Percentiles rank a stretch among this genome's conserved stretches.
Evolutionary conservation across 2,329 filamentous ascomycete genomes (phyloP).

Genomic region (Phialemonium atrogriseum): DNA sequence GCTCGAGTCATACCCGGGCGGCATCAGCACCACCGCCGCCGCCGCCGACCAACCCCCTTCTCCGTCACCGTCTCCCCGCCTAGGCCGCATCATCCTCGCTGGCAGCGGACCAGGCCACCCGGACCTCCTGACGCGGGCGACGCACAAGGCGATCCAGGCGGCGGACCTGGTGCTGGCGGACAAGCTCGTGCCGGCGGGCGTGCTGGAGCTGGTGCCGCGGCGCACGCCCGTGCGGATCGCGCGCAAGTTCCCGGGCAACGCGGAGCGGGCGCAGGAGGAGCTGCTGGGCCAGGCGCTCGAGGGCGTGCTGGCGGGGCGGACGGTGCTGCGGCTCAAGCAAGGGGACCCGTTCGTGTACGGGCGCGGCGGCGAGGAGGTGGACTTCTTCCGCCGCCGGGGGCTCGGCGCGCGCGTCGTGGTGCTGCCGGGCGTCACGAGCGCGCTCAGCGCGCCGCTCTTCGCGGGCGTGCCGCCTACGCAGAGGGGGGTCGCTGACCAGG

Average conservation of each 20-base stretch:
- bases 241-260: slow-evolving; percentile 95
- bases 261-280: slow-evolving; percentile 86
- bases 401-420: slow-evolving; percentile 58
- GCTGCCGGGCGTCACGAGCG: slow-evolving; percentile 83
- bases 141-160: slow-evolving; percentile 63
- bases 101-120: slow-evolving; percentile 91
- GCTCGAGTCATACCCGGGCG: slow-evolving; percentile 56
- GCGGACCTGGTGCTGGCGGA: slow-evolving; percentile 78
- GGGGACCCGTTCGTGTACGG: slow-evolving; percentile 97
- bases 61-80: slow-evolving; percentile 13
- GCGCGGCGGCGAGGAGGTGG: slow-evolving; percentile 84
- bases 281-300: slow-evolving; percentile 70
- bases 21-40: slow-evolving; percentile 18
- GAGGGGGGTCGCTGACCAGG: slow-evolving; percentile 81
- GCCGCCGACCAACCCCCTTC: slow-evolving; percentile 13
- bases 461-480: slow-evolving; percentile 84
- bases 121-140: slow-evolving; percentile 78
- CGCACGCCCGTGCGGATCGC: slow-evolving; percentile 86
- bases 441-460: slow-evolving; percentile 80
- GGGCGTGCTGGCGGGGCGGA: slow-evolving; percentile 57
- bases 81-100: slow-evolving; percentile 74
- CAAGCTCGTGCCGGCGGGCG: slow-evolving; percentile 76
- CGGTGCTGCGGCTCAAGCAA: slow-evolving; percentile 86
- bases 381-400: slow-evolving; percentile 69
- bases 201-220: slow-evolving; percentile 83